Percentiles rank a stretch among this genome's conserved stretches.
Evolutionary conservation across 2,329 filamentous ascomycete genomes (phyloP).

Genomic region (Botrytis sinoallii): DNA sequence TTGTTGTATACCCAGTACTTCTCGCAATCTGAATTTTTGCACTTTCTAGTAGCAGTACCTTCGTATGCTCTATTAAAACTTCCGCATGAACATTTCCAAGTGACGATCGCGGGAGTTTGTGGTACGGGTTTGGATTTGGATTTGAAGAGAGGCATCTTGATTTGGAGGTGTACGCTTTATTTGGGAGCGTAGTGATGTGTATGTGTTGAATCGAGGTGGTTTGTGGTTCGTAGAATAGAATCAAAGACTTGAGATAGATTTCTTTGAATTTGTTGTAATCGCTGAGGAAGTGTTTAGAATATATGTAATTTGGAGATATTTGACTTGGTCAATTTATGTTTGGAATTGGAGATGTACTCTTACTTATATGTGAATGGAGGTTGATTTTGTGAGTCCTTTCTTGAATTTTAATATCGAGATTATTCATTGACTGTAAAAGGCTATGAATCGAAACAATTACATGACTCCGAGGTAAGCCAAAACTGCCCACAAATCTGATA

Average conservation of each 20-base stretch:
- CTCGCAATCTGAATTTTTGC: background rate
- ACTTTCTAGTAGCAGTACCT: background rate
- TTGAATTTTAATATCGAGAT: background rate
- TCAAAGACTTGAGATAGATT: background rate
- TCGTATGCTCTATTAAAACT: background rate
- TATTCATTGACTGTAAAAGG: no score
- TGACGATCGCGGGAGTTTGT: background rate
- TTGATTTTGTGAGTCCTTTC: background rate
- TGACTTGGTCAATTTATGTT: background rate
- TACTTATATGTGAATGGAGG: background rate
- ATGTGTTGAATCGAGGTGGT: background rate
- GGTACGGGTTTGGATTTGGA: background rate
- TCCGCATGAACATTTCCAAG: background rate
- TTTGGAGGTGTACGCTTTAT: no score
- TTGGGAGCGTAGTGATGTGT: no score
- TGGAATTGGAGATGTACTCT: rapidly evolving
- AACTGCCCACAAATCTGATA: no score
- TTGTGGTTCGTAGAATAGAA: background rate
- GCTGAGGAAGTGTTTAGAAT: background rate
- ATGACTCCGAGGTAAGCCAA: no score
- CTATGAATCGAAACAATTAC: background rate
- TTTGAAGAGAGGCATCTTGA: no score
- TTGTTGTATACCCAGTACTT: background rate
- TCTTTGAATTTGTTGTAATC: background rate
- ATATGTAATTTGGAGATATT: no score